Conservation (phyloP, 148 eudicot genomes). For the Oxyria digyna region DNA sequence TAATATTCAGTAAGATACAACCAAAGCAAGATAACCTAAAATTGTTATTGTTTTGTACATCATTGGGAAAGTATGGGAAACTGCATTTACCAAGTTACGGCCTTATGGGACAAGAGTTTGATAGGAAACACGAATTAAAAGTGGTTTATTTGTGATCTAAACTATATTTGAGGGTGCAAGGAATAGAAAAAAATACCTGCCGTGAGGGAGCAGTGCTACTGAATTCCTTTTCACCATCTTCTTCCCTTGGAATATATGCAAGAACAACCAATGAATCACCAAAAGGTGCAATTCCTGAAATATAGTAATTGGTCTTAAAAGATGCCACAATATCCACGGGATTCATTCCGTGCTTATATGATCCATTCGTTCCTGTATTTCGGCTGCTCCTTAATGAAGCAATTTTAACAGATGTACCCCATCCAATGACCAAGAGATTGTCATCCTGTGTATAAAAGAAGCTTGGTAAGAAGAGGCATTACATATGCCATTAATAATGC, state of each 20-base stretch:
- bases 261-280: conserved; percentile 87
- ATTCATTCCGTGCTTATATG: conserved; percentile 39
- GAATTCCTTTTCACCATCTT: conserved; percentile 78
- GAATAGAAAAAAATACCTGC: conserved; percentile 43
- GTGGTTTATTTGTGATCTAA: neutral
- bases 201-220: conserved; percentile 67
- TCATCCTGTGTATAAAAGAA: conserved; percentile 60
- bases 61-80: neutral
- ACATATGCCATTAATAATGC: neutral
- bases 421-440: conserved; percentile 80
- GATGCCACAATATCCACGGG: conserved; percentile 95
- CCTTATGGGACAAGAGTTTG: neutral
- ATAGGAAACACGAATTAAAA: neutral
- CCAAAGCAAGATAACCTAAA: neutral
- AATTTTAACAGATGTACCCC: conserved; percentile 95
- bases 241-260: conserved; percentile 80
- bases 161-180: neutral
- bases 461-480: conserved; percentile 14
- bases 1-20: neutral
- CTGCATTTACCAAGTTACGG: neutral
- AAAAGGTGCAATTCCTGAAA: conserved; percentile 95
- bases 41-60: neutral
- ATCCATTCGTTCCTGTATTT: conserved; percentile 45
- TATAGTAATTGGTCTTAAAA: conserved; percentile 81
- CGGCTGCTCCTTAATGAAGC: conserved; percentile 53